These are phyloP conservation scores for Podila verticillata DNA, from an alignment of 192 early-diverging fungal species.

Conservation along the genomic window DNA sequence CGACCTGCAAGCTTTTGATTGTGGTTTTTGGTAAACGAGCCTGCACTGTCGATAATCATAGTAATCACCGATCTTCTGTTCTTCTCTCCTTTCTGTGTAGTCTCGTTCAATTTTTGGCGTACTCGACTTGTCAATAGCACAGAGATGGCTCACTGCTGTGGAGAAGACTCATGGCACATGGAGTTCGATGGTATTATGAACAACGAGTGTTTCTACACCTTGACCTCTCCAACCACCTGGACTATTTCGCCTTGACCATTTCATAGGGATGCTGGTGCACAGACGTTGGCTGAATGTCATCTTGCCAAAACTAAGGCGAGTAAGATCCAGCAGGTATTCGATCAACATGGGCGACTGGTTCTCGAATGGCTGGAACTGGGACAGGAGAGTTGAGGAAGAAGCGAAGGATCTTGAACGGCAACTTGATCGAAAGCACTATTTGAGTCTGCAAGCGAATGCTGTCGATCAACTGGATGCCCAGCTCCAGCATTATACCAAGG, in stretches of 20 bases:
- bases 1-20: too few species aligned
- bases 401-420: neutral
- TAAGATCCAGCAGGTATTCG: slow-evolving; percentile 2
- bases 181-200: slow-evolving; percentile 16
- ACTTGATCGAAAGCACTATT: slow-evolving; percentile 15
- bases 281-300: slow-evolving; percentile 3
- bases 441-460: slow-evolving; percentile 6
- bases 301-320: slow-evolving; percentile 4
- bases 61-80: too few species aligned
- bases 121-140: too few species aligned
- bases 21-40: too few species aligned
- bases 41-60: too few species aligned
- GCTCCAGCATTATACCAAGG: slow-evolving; percentile 9
- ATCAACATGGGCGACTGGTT: slow-evolving; percentile 13
- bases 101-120: too few species aligned
- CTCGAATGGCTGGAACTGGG: slow-evolving; percentile 9
- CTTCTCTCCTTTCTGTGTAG: too few species aligned
- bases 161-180: slow-evolving; percentile 5
- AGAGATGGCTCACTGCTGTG: neutral
- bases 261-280: slow-evolving; percentile 1
- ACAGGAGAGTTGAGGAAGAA: slow-evolving; percentile 6
- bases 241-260: neutral
- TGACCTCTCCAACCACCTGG: slow-evolving; percentile 1
- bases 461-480: slow-evolving; percentile 19
- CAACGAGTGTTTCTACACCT: neutral